Conservation (phyloP, 139 green algal species). For the Micromonas pusilla region DNA sequence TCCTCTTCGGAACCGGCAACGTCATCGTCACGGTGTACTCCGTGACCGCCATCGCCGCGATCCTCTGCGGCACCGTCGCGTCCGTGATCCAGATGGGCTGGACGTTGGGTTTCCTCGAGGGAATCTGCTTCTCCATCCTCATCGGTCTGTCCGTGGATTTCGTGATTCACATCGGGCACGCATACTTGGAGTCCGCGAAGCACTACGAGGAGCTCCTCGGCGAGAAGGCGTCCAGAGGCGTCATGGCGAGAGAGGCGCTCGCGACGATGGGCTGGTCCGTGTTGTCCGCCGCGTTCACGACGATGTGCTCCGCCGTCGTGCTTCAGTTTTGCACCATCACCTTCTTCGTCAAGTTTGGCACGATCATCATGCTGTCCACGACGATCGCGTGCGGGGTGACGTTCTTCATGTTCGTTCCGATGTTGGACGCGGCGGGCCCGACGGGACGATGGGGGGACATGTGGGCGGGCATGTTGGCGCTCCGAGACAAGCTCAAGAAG, state of each 20-base stretch:
- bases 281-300: slow-evolving; percentile 21
- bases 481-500: neutral
- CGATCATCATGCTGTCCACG: slow-evolving; percentile 29
- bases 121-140: slow-evolving; percentile 33
- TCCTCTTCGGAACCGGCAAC: slow-evolving; percentile 14
- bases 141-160: slow-evolving; percentile 33
- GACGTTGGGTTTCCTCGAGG: slow-evolving; percentile 33
- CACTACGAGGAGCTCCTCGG: neutral
- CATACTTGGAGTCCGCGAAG: slow-evolving; percentile 11
- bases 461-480: neutral
- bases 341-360: slow-evolving; percentile 35
- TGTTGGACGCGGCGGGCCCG: neutral
- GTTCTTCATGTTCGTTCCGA: slow-evolving; percentile 22
- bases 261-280: slow-evolving; percentile 13
- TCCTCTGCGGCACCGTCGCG: slow-evolving; percentile 5
- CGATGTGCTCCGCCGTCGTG: slow-evolving; percentile 9
- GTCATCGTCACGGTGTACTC: slow-evolving; percentile 19
- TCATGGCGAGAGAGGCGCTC: slow-evolving; percentile 13
- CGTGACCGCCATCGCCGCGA: slow-evolving; percentile 20
- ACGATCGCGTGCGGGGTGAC: neutral
- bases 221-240: neutral
- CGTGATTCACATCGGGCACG: slow-evolving; percentile 31
- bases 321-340: slow-evolving; percentile 24
- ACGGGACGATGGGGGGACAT: neutral
- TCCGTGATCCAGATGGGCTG: slow-evolving; percentile 26